These are phyloP conservation scores for Termitomyces titanicus DNA, from an alignment of 768 basidiomycete genomes.

Conservation along the genomic window DNA sequence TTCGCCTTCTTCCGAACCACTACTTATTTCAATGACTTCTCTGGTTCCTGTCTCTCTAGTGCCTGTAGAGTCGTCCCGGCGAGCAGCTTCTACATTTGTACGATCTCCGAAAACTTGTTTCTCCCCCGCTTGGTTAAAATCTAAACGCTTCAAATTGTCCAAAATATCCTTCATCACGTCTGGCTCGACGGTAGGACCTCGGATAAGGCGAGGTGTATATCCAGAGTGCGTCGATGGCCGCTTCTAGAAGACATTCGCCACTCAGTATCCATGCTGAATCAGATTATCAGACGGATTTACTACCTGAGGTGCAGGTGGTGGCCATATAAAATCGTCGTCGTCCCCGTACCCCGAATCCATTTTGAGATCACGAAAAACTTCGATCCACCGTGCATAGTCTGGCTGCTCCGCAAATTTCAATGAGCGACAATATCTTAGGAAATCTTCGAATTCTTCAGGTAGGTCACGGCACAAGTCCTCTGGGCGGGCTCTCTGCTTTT, in stretches of 20 bases:
- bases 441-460: constrained; percentile 72
- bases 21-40: constrained; percentile 47
- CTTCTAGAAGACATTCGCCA: constrained; percentile 6
- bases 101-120: constrained; percentile 49
- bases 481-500: constrained; percentile 56
- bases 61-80: constrained; percentile 16
- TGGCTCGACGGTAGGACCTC: constrained; percentile 27
- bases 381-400: constrained; percentile 62
- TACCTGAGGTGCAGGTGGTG: constrained; percentile 44
- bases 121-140: constrained; percentile 36
- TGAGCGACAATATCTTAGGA: constrained; percentile 66
- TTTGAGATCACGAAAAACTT: constrained; percentile 64
- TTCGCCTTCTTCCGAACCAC: constrained; percentile 31
- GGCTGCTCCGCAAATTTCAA: constrained; percentile 67
- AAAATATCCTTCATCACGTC: constrained; percentile 55
- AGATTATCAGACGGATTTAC: constrained; percentile 9
- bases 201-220: constrained; percentile 33
- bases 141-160: constrained; percentile 54
- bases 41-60: constrained; percentile 23
- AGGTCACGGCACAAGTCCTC: constrained; percentile 68
- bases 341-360: constrained; percentile 53
- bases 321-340: constrained; percentile 69
- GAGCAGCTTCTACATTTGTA: constrained; percentile 40
- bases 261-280: neutral
- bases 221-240: constrained; percentile 14